phyloP scores from a whole-genome alignment of 2,329 filamentous ascomycete genomes.

The Epichloe scottii region DNA sequence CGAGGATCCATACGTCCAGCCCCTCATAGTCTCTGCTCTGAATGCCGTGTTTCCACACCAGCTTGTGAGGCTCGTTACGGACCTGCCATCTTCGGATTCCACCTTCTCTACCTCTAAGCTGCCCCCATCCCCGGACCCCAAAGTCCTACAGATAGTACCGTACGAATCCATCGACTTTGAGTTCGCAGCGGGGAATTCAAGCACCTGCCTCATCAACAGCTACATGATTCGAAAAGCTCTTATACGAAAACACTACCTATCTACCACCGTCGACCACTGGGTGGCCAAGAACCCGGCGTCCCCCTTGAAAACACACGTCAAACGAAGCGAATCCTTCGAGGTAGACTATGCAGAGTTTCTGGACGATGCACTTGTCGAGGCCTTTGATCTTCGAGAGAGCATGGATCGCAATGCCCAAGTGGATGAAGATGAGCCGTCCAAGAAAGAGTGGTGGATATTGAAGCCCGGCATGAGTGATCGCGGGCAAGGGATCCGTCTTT shows the following conservation, averaged over 20 bases:
- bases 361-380: conserved; percentile 83
- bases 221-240: conserved; percentile 94
- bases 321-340: conserved; percentile 75
- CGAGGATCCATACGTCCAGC: conserved; percentile 80
- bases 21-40: conserved; percentile 66
- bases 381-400: conserved; percentile 73
- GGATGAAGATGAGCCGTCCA: conserved; percentile 12
- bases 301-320: conserved; percentile 56
- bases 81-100: conserved; percentile 18
- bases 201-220: conserved; percentile 62
- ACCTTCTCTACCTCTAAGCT: conserved; percentile 23
- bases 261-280: conserved; percentile 75
- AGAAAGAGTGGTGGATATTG: conserved; percentile 88
- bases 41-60: conserved; percentile 43
- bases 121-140: conserved; percentile 23
- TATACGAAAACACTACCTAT: conserved; percentile 90
- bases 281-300: conserved; percentile 68
- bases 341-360: conserved; percentile 95
- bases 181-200: conserved; percentile 49
- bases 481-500: conserved; percentile 83
- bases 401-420: conserved; percentile 49
- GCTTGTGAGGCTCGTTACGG: conserved; percentile 42
- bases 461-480: conserved; percentile 97
- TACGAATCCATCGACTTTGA: conserved; percentile 87
- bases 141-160: conserved; percentile 64